phyloP scores from a whole-genome alignment of 2,329 filamentous ascomycete species.

The Zopfia rhizophila region DNA sequence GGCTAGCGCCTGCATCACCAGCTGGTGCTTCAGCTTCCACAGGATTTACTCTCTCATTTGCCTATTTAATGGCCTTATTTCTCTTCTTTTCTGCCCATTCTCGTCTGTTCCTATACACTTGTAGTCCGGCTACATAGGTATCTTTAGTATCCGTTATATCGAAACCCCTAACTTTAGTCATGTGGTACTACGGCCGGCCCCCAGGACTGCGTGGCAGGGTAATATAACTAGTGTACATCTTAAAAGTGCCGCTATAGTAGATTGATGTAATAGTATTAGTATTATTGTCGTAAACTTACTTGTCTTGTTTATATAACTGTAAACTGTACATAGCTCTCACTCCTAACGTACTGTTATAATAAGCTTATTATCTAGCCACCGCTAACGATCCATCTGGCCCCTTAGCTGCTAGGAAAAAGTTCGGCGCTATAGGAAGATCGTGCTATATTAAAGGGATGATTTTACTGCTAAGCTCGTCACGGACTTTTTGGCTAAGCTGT shows the following conservation, averaged over 20 bases:
- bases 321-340: conserved; percentile 51
- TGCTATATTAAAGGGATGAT: conserved; percentile 1
- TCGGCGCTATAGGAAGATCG: conserved; percentile 1
- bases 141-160: conserved; percentile 8
- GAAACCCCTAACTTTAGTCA: conserved; percentile 37
- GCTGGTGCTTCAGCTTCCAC: conserved; percentile 1
- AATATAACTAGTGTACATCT: conserved; percentile 50
- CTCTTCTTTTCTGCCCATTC: conserved; percentile 18
- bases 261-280: conserved; percentile 52
- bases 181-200: conserved; percentile 53
- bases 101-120: conserved; percentile 14
- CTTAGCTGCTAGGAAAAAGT: conserved; percentile 53
- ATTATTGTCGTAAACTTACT: conserved; percentile 49
- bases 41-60: conserved; percentile 11
- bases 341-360: conserved; percentile 31
- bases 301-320: conserved; percentile 45
- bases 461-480: conserved; percentile 27
- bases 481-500: conserved; percentile 33
- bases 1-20: neutral
- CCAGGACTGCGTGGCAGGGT: conserved; percentile 38
- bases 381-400: conserved; percentile 40
- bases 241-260: conserved; percentile 50
- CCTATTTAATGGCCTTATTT: conserved; percentile 10
- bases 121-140: conserved; percentile 10
- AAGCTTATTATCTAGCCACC: conserved; percentile 34